Base-by-base conservation (phyloP, 306 rosid genomes). In the Casuarina glauca region DNA sequence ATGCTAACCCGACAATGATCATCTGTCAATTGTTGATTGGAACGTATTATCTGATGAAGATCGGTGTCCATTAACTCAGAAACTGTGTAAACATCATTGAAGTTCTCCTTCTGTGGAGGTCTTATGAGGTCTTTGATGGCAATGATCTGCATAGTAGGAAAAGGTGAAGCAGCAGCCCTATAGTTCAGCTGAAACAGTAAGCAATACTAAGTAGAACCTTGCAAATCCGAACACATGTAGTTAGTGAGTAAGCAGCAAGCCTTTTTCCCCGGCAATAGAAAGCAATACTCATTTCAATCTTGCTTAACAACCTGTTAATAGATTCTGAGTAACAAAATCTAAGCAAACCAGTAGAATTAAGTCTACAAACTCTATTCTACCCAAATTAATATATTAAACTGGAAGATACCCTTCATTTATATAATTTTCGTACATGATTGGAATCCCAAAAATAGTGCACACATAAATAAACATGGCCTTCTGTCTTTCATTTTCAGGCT, bases 1-100 rank as follows among this genome's bases (percentile, higher is more conserved):
- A 81, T 80, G 58, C 93, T 44, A 74, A 94, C 98, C 93, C 97
- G 97, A 82, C 96, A 94, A 92, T 94, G 98, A 77, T 94, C 98
- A 79, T 94, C 98, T 0, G 87, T 89, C 86, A 94, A 82, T 64
- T 81, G 77, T 88, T 94, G 97, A 83, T 85, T 89, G 75, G 98
- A 94, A 45, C 92, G 90, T 81, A 94, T 90, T 62, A 94, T 94
- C 87, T 94, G 97, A 84, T 92, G 93, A 69, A 95, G 90, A 84
- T 95, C 98, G 0, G 98, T 92, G 80, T 95, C 98, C 97, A 95
- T 87, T 51, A 94, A 76, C 78, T 92, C 98, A 79, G 82, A 90
- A 81, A 94, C 96, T 62, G 90, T 82, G 89, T 90, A 94, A 2
- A 94, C 97, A 79, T 94, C 98, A 68, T 94, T 94, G 90, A 94